Evolutionary conservation across 352 stramenopile genomes (phyloP), one percentile per base, ranked within the genome.

Genomic region (Phytophthora tentaculata): DNA sequence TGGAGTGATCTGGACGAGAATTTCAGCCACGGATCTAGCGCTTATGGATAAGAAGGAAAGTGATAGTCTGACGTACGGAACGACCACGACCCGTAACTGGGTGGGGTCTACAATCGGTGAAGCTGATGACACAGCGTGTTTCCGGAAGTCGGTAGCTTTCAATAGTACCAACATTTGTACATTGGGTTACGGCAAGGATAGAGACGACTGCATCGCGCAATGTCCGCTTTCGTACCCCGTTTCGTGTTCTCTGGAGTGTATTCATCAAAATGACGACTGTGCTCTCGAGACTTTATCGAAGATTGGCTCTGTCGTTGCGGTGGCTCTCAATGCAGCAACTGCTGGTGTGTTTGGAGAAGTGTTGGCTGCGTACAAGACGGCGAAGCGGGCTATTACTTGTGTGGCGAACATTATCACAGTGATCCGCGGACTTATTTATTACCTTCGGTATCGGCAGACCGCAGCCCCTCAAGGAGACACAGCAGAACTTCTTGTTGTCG

Each of bases 191-290:
- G 57, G 58, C 45, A 67, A 72, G 22, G 37, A 70, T 32, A 26
- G 39, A 4, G 56, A 56, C 19, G 56, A 70, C 20, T 79, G 71
- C 48, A 73, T 69, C 41, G 61, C 68, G 3, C 41, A 77, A 8
- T 80, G 73, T 52, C 73, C 73, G 12, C 59, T 80, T 35, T 57
- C 74, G 6, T 80, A 77, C 41, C 73, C 73, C 3, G 73, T 80
- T 10, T 43, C 61, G 3, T 80, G 73, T 22, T 65, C 64, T 22
- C 59, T 64, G 39, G 69, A 80, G 52, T 80, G 73, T 41, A 67
- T 88, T 35, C 81, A 75, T 88, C 63, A 70, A 56, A 65, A 56
- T 26, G 63, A 50, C 12, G 43, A 70, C 19, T 70, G 63, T 23
- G 26, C 47, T 28, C 39, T 51, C 4, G 63, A 70, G 29, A 61